A percentile compares a stretch with the other conserved stretches of the same genome.
Conservation (phyloP, 306 rosid species). For the Luffa aegyptiaca region DNA sequence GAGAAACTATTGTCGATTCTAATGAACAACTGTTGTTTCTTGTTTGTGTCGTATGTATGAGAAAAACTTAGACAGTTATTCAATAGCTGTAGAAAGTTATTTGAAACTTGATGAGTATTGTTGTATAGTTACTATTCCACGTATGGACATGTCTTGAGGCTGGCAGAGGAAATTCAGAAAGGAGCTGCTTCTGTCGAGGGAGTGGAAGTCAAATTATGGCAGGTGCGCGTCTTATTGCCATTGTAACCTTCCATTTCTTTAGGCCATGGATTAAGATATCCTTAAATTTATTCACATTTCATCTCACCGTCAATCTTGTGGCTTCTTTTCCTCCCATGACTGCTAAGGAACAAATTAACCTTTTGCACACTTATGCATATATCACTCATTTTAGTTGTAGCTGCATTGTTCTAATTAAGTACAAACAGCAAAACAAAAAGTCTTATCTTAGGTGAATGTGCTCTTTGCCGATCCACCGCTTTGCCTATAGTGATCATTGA, state of each 20-base stretch:
- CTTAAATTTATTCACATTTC: background rate
- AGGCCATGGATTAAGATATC: background rate
- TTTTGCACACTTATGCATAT: background rate
- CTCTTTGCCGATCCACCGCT: background rate
- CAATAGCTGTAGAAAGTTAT: background rate
- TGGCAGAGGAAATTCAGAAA: conserved; percentile 65
- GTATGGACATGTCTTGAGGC: conserved; percentile 87
- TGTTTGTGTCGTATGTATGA: background rate
- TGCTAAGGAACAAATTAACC: background rate
- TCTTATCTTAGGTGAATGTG: background rate
- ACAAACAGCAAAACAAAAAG: background rate
- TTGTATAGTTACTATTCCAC: conserved; percentile 67
- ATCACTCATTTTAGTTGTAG: background rate
- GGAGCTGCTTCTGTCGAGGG: conserved; percentile 90
- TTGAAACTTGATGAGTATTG: conserved; percentile 9
- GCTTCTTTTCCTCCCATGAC: background rate
- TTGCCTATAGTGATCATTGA: background rate
- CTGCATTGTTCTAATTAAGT: background rate
- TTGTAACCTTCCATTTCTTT: background rate
- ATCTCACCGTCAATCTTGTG: background rate
- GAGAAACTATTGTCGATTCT: no score
- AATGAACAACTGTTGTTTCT: background rate
- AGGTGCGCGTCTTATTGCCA: conserved; percentile 31
- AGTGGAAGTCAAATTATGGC: conserved; percentile 83
- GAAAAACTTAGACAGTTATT: background rate